Percentiles rank a stretch among this genome's conserved stretches.
These are phyloP conservation scores for Globisporangium middletonii DNA, from an alignment of 352 stramenopile genomes.

Conservation along the genomic window DNA sequence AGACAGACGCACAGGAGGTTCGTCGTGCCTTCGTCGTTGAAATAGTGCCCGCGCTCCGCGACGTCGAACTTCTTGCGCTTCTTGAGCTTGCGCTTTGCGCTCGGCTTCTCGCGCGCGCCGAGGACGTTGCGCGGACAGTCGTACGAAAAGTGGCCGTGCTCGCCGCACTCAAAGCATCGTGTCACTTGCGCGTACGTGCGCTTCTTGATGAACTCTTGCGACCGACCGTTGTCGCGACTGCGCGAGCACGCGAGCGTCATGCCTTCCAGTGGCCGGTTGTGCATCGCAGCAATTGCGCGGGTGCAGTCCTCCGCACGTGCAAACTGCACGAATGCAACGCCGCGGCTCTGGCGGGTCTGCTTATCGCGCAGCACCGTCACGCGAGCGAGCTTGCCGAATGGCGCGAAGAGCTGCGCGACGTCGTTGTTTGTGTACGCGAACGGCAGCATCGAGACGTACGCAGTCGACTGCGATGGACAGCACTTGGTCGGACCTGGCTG, in stretches of 20 bases:
- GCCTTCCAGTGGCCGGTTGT: slow-evolving; percentile 55
- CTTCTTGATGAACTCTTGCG: slow-evolving; percentile 73
- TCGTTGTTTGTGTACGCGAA: slow-evolving; percentile 87
- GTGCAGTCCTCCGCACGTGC: slow-evolving; percentile 54
- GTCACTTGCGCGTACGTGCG: slow-evolving; percentile 59
- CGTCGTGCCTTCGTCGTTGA: slow-evolving; percentile 54
- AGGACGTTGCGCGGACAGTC: slow-evolving; percentile 82
- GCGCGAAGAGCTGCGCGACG: slow-evolving; percentile 78
- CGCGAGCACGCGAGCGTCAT: slow-evolving; percentile 60
- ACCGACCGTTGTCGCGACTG: slow-evolving; percentile 75
- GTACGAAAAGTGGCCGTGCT: slow-evolving; percentile 75
- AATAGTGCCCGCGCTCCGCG: slow-evolving; percentile 55
- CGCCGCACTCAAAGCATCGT: slow-evolving; percentile 83
- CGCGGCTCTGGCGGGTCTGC: slow-evolving; percentile 59
- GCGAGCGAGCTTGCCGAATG: slow-evolving; percentile 66
- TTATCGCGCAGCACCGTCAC: slow-evolving; percentile 76
- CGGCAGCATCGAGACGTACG: slow-evolving; percentile 87
- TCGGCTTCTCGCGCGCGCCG: slow-evolving; percentile 55
- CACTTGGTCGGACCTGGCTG: not conserved
- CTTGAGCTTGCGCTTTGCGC: slow-evolving; percentile 42
- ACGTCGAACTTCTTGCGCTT: slow-evolving; percentile 62
- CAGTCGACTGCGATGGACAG: slow-evolving; percentile 35
- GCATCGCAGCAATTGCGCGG: slow-evolving; percentile 43
- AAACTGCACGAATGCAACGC: slow-evolving; percentile 86
- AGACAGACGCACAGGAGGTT: slow-evolving; percentile 52